Evolutionary conservation across 176 grass and related monocot species (phyloP).

Genomic region (Stipa capillata): DNA sequence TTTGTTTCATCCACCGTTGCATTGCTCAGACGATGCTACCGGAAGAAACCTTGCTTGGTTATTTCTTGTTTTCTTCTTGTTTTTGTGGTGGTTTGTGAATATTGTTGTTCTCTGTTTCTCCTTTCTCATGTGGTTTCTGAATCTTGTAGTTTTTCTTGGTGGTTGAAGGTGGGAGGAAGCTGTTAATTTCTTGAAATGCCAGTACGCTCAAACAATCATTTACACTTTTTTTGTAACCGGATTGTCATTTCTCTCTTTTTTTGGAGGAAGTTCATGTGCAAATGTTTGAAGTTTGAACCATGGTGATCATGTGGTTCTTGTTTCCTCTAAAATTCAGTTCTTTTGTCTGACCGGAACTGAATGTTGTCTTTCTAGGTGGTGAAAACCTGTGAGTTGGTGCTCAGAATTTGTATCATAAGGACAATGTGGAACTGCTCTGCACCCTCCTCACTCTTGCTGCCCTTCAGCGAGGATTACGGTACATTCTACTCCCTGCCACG

Average conservation of each 20-base stretch:
- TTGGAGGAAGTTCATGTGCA: neutral
- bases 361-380: neutral
- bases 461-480: slow-evolving; percentile 32
- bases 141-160: neutral
- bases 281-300: neutral
- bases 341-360: neutral
- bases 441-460: slow-evolving; percentile 8
- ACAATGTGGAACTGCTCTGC: slow-evolving; percentile 46
- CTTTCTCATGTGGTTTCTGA: neutral
- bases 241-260: neutral
- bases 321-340: neutral
- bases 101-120: no score
- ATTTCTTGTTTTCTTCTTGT: neutral
- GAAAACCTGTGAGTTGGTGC: neutral
- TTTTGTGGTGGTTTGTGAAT: neutral
- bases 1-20: neutral
- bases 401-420: neutral
- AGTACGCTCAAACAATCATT: no score
- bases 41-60: no score
- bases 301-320: neutral
- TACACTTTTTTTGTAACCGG: no score
- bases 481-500: neutral
- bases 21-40: no score
- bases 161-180: no score
- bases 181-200: no score